phyloP scores from a whole-genome alignment of 2,329 filamentous ascomycete genomes.

The Myotisia sp. region DNA sequence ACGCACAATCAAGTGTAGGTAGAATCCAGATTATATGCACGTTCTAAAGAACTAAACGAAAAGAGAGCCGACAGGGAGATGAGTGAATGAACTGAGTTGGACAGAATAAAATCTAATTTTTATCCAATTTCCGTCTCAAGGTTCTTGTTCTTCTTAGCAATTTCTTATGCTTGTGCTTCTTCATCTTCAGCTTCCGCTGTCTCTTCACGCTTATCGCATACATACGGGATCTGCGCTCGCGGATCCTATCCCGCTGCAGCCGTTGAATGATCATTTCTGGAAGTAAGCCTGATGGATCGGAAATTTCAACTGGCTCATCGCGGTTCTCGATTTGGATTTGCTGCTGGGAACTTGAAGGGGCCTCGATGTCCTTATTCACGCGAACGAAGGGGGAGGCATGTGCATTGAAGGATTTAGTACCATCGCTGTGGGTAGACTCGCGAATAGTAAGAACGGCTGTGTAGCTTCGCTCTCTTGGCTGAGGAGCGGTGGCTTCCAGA shows the following conservation, averaged over 20 bases:
- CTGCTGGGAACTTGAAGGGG: slow-evolving; percentile 19
- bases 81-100: too few relatives aligned
- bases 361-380: slow-evolving; percentile 26
- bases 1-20: too few relatives aligned
- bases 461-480: slow-evolving; percentile 29
- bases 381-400: slow-evolving; percentile 37
- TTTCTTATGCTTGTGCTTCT: slow-evolving; percentile 99
- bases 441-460: slow-evolving; percentile 39
- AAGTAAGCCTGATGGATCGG: slow-evolving; percentile 23
- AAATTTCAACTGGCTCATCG: slow-evolving; percentile 3
- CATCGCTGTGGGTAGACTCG: slow-evolving; percentile 37
- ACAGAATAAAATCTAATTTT: slow-evolving; percentile 34
- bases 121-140: slow-evolving; percentile 69
- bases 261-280: slow-evolving; percentile 56
- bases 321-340: slow-evolving; percentile 12
- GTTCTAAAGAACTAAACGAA: too few relatives aligned
- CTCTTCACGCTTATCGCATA: slow-evolving; percentile 78
- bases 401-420: slow-evolving; percentile 38
- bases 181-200: slow-evolving; percentile 94
- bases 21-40: too few relatives aligned
- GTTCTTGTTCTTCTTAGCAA: slow-evolving; percentile 84
- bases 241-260: slow-evolving; percentile 43
- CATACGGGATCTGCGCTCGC: slow-evolving; percentile 42
- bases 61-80: too few relatives aligned
- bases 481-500: slow-evolving; percentile 17